Evolutionary conservation across 2,329 filamentous ascomycete species (phyloP).

Genomic region (Fusarium sp.): DNA sequence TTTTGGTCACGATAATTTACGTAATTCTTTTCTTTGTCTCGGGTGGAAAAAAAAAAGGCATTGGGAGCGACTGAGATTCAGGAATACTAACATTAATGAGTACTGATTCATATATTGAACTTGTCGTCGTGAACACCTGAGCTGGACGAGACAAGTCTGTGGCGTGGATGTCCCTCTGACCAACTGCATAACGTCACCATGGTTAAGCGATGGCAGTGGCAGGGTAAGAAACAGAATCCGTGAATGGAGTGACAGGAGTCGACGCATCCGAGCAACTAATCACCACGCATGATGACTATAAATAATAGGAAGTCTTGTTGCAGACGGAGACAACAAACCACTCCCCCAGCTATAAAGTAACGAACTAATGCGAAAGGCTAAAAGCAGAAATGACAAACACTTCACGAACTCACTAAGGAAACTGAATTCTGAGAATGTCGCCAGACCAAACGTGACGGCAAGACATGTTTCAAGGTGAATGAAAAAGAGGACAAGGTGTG

Average conservation of each 20-base stretch:
- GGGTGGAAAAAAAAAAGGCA: background rate
- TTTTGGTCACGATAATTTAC: background rate
- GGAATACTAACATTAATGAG: background rate
- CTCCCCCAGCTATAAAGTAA: rapidly evolving
- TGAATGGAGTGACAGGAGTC: rapidly evolving
- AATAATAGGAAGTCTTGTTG: rapidly evolving
- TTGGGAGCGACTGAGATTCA: background rate
- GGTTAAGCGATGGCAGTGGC: rapidly evolving
- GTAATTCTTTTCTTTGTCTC: background rate
- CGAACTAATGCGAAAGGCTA: rapidly evolving
- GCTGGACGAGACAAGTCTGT: rapidly evolving
- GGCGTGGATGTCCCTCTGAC: rapidly evolving
- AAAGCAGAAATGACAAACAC: background rate
- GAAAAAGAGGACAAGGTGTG: background rate
- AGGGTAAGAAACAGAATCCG: rapidly evolving
- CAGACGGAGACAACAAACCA: too few relatives aligned
- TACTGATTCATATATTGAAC: too few relatives aligned
- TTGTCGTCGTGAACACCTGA: background rate
- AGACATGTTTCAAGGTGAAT: background rate
- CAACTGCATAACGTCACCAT: rapidly evolving
- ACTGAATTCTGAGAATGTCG: background rate
- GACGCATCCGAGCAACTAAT: background rate
- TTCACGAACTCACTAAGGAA: background rate
- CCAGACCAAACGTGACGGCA: background rate
- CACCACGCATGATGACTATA: background rate